A percentile compares a stretch with the other conserved stretches of the same genome.
Conservation (phyloP, 106 monocot species). For the Dendrobium nobile region DNA sequence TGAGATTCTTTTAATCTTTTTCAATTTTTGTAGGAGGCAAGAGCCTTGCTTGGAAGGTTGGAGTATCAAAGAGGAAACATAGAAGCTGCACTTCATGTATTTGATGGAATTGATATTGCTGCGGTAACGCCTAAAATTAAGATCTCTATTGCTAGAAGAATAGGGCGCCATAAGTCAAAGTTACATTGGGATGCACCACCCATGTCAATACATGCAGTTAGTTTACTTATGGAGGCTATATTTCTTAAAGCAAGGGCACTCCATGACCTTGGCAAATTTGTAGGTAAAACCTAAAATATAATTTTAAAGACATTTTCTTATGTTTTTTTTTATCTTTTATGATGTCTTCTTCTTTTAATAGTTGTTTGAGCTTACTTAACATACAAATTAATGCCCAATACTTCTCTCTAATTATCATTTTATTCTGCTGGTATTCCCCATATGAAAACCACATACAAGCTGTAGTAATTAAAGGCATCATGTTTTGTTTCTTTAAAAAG, state of each 20-base stretch:
- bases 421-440: background rate
- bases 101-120: slow-evolving; percentile 82
- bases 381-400: background rate
- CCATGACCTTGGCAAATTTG: slow-evolving; percentile 71
- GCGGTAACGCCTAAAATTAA: slow-evolving; percentile 67
- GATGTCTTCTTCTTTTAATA: background rate
- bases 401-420: background rate
- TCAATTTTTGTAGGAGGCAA: slow-evolving; percentile 58
- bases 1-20: slow-evolving; percentile 7
- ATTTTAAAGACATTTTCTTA: background rate
- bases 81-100: slow-evolving; percentile 83
- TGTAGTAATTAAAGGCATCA: background rate
- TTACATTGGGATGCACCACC: slow-evolving; percentile 32
- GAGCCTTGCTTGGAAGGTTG: slow-evolving; percentile 81
- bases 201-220: slow-evolving; percentile 69
- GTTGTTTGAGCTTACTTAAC: background rate
- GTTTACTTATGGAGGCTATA: slow-evolving; percentile 72
- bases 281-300: slow-evolving; percentile 36
- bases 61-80: slow-evolving; percentile 88
- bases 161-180: slow-evolving; percentile 23
- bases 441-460: background rate
- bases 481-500: background rate
- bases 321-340: background rate
- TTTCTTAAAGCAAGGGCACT: slow-evolving; percentile 79
- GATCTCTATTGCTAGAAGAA: slow-evolving; percentile 43